Conservation (phyloP, 768 basidiomycete species). For the Termitomyces heimii region DNA sequence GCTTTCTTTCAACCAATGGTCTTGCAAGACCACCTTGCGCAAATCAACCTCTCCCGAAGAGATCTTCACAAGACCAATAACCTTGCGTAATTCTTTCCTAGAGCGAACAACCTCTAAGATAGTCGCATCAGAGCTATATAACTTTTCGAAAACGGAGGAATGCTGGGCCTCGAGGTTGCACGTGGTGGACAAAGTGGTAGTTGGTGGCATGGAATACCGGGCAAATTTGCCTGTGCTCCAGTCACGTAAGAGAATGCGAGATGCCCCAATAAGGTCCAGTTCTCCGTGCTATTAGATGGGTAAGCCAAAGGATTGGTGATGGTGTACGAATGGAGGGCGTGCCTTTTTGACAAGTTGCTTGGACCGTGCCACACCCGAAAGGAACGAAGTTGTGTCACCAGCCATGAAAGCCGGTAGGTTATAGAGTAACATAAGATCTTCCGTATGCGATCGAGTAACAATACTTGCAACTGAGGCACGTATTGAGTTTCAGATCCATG, state of each 20-base stretch:
- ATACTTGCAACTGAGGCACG: slow-evolving; percentile 54
- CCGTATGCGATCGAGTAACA: slow-evolving; percentile 57
- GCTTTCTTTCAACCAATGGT: slow-evolving; percentile 28
- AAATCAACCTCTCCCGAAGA: slow-evolving; percentile 26
- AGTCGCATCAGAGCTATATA: slow-evolving; percentile 41
- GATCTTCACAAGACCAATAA: slow-evolving; percentile 53
- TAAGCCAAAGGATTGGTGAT: slow-evolving; percentile 1
- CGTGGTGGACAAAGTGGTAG: slow-evolving; percentile 14
- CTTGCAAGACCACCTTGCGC: slow-evolving; percentile 32
- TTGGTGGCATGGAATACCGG: slow-evolving; percentile 60
- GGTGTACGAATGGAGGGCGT: slow-evolving; percentile 8
- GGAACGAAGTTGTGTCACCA: slow-evolving; percentile 66
- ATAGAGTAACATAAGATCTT: slow-evolving; percentile 90
- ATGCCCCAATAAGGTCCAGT: slow-evolving; percentile 67
- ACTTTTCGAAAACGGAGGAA: slow-evolving; percentile 13
- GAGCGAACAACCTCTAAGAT: slow-evolving; percentile 43
- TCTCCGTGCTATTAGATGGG: slow-evolving; percentile 52
- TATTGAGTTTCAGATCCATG: slow-evolving; percentile 7
- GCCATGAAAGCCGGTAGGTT: slow-evolving; percentile 71
- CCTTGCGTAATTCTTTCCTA: slow-evolving; percentile 65
- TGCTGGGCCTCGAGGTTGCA: slow-evolving; percentile 6
- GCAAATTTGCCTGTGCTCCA: slow-evolving; percentile 75
- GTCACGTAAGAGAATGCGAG: slow-evolving; percentile 76
- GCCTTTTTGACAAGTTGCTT: slow-evolving; percentile 78
- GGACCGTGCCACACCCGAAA: slow-evolving; percentile 71